Evolutionary conservation across 441 rosid species (phyloP).

Genomic region (Theobroma grandiflorum): DNA sequence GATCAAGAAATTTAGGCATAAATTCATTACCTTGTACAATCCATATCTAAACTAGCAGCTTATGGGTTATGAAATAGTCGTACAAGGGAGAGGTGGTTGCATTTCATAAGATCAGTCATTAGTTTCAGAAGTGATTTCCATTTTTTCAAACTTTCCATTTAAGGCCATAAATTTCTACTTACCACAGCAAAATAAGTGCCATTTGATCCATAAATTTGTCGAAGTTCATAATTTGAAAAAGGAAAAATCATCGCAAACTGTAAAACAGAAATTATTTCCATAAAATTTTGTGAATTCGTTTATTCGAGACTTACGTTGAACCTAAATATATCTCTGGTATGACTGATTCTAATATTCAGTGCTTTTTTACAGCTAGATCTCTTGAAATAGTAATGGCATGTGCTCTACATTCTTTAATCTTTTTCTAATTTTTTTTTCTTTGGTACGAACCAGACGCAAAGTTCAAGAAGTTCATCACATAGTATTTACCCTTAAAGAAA

Average conservation of each 20-base stretch:
- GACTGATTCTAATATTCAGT: neutral
- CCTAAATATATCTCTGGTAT: constrained; percentile 3
- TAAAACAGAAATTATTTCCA: constrained; percentile 11
- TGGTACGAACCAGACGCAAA: constrained; percentile 15
- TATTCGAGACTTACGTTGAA: neutral
- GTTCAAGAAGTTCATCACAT: constrained; percentile 11
- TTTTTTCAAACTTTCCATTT: neutral
- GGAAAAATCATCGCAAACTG: neutral
- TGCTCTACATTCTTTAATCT: constrained; percentile 14
- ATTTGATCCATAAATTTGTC: neutral
- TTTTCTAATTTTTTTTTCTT: neutral
- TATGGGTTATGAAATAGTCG: neutral
- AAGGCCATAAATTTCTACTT: neutral
- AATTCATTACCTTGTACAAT: neutral
- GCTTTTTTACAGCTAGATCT: neutral
- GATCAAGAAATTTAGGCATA: neutral
- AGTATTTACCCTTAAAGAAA: neutral
- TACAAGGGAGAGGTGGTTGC: neutral
- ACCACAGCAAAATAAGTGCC: neutral
- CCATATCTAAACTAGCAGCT: neutral
- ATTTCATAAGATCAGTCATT: neutral
- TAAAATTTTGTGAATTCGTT: constrained; percentile 10
- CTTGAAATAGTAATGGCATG: neutral
- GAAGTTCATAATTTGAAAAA: neutral
- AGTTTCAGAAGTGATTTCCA: neutral